phyloP scores from a whole-genome alignment of 352 stramenopile genomes.

The Elongisporangium senticosum region DNA sequence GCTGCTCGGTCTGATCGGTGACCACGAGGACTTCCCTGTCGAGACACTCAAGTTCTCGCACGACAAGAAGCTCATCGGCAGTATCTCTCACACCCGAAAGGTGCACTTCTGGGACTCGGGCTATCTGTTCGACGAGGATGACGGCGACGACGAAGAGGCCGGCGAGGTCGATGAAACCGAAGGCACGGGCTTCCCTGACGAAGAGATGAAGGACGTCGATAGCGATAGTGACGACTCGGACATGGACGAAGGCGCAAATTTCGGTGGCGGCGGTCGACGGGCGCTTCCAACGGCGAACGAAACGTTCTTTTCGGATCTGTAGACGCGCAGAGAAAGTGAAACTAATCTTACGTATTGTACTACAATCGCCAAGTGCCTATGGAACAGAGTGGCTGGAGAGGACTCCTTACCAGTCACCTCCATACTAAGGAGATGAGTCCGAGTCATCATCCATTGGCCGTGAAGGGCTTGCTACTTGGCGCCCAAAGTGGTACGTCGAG shows the following conservation, averaged over 20 bases:
- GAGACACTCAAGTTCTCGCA: conserved; percentile 88
- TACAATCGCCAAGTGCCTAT: background rate
- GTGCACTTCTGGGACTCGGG: conserved; percentile 95
- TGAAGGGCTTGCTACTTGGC: no score
- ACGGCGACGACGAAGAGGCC: conserved; percentile 62
- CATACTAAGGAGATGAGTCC: no score
- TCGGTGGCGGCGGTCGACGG: conserved; percentile 30
- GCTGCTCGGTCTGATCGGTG: conserved; percentile 93
- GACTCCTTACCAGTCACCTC: no score
- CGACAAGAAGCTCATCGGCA: conserved; percentile 89
- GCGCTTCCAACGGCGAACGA: conserved; percentile 65
- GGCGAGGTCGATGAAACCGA: conserved; percentile 50
- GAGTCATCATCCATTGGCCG: no score
- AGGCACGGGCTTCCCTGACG: conserved; percentile 29
- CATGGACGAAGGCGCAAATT: conserved; percentile 39
- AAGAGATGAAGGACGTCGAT: conserved; percentile 86
- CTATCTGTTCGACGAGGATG: conserved; percentile 89
- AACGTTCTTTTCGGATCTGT: conserved; percentile 84
- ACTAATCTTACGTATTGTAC: background rate
- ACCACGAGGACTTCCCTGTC: conserved; percentile 95
- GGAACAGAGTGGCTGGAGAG: no score
- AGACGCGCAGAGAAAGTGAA: conserved; percentile 5
- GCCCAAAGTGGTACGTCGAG: no score
- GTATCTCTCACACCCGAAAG: conserved; percentile 91
- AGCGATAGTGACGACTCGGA: conserved; percentile 69